Percentiles rank a stretch among this genome's conserved stretches.
Evolutionary conservation across 2,329 filamentous ascomycete species (phyloP).

Genomic region (Scedosporium boydii): DNA sequence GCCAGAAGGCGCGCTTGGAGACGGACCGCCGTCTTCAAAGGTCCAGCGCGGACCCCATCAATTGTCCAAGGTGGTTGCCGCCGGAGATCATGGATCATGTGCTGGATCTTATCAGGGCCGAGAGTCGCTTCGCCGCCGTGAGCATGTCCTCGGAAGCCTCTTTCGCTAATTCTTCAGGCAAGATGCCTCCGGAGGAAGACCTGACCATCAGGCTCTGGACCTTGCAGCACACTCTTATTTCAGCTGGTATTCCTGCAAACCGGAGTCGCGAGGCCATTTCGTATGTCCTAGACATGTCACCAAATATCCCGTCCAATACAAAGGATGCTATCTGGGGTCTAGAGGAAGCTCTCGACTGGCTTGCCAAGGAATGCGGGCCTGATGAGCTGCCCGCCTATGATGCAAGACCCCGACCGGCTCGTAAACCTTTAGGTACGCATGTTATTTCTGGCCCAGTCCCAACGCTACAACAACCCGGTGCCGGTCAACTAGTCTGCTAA

Average conservation of each 20-base stretch:
- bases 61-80: constrained; percentile 70
- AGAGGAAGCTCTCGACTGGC: constrained; percentile 81
- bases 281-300: constrained; percentile 57
- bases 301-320: constrained; percentile 43
- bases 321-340: constrained; percentile 74
- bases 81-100: constrained; percentile 70
- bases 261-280: constrained; percentile 56
- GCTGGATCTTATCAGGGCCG: constrained; percentile 60
- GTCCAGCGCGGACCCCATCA: constrained; percentile 63
- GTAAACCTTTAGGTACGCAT: constrained; percentile 15
- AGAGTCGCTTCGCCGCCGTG: constrained; percentile 40
- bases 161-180: constrained; percentile 22
- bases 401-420: constrained; percentile 25
- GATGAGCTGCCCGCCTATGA: constrained; percentile 68
- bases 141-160: constrained; percentile 31
- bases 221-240: constrained; percentile 61
- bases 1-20: constrained; percentile 69
- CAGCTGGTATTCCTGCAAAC: constrained; percentile 56
- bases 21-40: constrained; percentile 79
- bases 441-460: background rate
- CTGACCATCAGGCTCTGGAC: constrained; percentile 76
- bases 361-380: constrained; percentile 64
- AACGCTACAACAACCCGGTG: background rate
- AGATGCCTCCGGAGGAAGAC: constrained; percentile 64
- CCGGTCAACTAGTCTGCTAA: background rate